phyloP scores from a whole-genome alignment of 352 stramenopile genomes.

The Pythium grandisporangium region DNA sequence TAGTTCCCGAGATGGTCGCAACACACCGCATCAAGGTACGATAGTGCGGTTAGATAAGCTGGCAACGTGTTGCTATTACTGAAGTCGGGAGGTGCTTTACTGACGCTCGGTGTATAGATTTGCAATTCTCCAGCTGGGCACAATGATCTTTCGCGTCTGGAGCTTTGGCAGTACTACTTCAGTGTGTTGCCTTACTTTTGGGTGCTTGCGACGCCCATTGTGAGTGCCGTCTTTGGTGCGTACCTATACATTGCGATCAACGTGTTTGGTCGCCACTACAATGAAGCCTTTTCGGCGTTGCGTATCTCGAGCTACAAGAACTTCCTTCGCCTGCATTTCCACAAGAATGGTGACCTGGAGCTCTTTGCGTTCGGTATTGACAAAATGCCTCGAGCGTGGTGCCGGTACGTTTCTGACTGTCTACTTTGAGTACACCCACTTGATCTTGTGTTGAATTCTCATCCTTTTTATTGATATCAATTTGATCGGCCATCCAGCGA shows the following conservation, averaged over 20 bases:
- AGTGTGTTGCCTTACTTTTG: conserved; percentile 86
- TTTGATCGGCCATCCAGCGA: too few species aligned
- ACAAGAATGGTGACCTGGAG: conserved; percentile 64
- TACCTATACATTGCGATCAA: conserved; percentile 85
- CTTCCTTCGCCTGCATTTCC: conserved; percentile 76
- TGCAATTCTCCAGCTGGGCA: conserved; percentile 35
- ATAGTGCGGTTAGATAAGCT: background rate
- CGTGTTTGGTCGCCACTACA: conserved; percentile 82
- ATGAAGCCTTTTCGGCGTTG: conserved; percentile 84
- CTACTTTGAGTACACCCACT: too few species aligned
- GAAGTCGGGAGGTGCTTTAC: too few species aligned
- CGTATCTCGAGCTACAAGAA: conserved; percentile 88
- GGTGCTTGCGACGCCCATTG: conserved; percentile 70
- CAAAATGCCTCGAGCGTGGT: conserved; percentile 84
- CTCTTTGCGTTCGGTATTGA: conserved; percentile 83
- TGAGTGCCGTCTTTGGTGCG: conserved; percentile 70
- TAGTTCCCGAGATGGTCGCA: conserved; percentile 77
- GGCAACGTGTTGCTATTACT: too few species aligned
- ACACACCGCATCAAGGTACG: conserved; percentile 63
- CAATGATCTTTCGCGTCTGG: conserved; percentile 47
- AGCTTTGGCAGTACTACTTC: conserved; percentile 77
- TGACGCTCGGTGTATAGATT: too few species aligned
- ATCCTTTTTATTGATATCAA: conserved; percentile 1
- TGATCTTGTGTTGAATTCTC: conserved; percentile 4
- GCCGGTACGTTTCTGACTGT: conserved; percentile 51